These are phyloP conservation scores for Cicer judaicum DNA, from an alignment of 306 rosid genomes.

Conservation along the genomic window DNA sequence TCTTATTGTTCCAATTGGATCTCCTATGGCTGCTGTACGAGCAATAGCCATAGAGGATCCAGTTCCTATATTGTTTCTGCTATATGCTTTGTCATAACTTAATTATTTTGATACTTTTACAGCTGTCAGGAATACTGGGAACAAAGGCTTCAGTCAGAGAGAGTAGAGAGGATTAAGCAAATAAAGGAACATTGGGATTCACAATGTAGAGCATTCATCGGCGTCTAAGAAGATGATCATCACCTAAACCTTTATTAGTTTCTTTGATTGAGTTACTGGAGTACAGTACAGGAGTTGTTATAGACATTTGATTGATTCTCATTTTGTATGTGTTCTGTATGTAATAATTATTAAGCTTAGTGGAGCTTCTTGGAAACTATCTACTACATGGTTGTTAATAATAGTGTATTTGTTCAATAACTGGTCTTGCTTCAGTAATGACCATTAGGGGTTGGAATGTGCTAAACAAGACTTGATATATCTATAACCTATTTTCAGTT, in stretches of 20 bases:
- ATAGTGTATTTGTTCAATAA: neutral
- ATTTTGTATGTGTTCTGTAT: slow-evolving; percentile 21
- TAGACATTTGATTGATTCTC: slow-evolving; percentile 25
- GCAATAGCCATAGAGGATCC: too few relatives aligned
- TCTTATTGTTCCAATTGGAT: neutral
- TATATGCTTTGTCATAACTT: neutral
- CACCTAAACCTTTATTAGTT: neutral
- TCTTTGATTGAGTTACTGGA: slow-evolving; percentile 2
- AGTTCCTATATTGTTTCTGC: too few relatives aligned
- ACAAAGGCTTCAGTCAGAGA: slow-evolving; percentile 67
- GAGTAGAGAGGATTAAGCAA: slow-evolving; percentile 74
- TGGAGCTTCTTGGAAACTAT: neutral
- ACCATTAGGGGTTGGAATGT: neutral
- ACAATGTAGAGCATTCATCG: slow-evolving; percentile 67
- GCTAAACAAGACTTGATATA: neutral
- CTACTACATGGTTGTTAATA: neutral
- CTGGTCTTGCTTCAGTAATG: neutral
- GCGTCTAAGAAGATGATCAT: slow-evolving; percentile 43
- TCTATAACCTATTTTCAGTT: neutral
- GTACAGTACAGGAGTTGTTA: neutral
- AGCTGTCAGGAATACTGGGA: slow-evolving; percentile 90
- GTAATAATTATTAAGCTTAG: neutral
- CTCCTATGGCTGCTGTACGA: too few relatives aligned
- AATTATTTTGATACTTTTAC: neutral
- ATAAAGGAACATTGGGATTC: slow-evolving; percentile 86